phyloP scores from a whole-genome alignment of 2,329 filamentous ascomycete species.

The Elsinoe ampelina region DNA sequence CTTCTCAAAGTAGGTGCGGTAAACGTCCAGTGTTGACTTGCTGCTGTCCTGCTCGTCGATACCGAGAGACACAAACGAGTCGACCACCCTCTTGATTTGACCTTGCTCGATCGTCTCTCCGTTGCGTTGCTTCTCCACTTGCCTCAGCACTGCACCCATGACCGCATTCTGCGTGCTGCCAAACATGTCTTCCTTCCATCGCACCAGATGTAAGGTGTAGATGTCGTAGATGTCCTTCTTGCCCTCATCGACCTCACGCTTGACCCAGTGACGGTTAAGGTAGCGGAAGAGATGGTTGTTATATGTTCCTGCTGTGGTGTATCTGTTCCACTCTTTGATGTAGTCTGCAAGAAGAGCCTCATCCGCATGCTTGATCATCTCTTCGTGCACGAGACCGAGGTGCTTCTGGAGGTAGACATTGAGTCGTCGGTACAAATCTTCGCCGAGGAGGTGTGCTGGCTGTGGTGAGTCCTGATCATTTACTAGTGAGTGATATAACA shows the following conservation, averaged over 20 bases:
- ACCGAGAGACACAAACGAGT: slow-evolving; percentile 88
- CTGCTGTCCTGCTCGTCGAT: slow-evolving; percentile 86
- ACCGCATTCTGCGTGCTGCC: slow-evolving; percentile 73
- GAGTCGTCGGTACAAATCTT: slow-evolving; percentile 89
- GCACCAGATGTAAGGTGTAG: slow-evolving; percentile 90
- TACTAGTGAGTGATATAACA: background rate
- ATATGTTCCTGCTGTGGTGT: slow-evolving; percentile 92
- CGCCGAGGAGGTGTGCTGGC: slow-evolving; percentile 76
- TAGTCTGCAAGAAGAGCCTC: slow-evolving; percentile 88
- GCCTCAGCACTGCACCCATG: slow-evolving; percentile 87
- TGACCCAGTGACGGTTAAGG: slow-evolving; percentile 97
- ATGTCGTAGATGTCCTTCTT: slow-evolving; percentile 98
- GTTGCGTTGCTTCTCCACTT: slow-evolving; percentile 94
- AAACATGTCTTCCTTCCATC: slow-evolving; percentile 91
- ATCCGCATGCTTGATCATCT: slow-evolving; percentile 73
- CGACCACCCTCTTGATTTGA: slow-evolving; percentile 94
- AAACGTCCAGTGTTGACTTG: slow-evolving; percentile 92
- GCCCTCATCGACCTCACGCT: slow-evolving; percentile 95
- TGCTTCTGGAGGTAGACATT: slow-evolving; percentile 76
- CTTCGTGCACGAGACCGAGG: slow-evolving; percentile 58
- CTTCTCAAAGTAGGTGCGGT: slow-evolving; percentile 82
- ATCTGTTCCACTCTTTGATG: slow-evolving; percentile 92
- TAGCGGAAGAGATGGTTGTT: slow-evolving; percentile 96
- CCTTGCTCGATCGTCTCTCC: slow-evolving; percentile 96
- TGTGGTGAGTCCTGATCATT: background rate